Conservation (phyloP, 768 basidiomycete genomes). For the Lactarius evosmus region DNA sequence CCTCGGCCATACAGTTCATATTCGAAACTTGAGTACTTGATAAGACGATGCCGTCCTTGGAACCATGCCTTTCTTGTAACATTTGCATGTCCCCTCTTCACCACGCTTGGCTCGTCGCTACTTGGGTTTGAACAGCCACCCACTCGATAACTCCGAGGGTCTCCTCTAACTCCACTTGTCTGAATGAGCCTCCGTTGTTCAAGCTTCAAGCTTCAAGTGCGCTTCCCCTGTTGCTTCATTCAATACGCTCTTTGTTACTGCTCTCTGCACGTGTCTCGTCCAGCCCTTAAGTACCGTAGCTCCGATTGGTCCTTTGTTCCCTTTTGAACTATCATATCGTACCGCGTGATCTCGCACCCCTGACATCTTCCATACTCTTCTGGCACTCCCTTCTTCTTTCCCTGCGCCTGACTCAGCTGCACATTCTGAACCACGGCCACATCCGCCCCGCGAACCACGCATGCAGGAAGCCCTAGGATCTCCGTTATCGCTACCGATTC, state of each 20-base stretch:
- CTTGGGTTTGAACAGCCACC: not conserved
- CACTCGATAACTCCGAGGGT: not conserved
- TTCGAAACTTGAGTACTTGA: constrained; percentile 5
- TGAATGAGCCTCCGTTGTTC: not conserved
- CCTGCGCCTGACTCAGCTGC: constrained; percentile 6
- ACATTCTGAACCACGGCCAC: constrained; percentile 19
- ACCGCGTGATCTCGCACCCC: constrained; percentile 16
- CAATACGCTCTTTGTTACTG: not conserved
- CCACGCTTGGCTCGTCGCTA: not conserved
- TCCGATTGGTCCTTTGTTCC: constrained; percentile 10
- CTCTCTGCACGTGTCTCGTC: not conserved
- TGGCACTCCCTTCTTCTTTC: constrained; percentile 7
- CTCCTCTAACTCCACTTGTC: not conserved
- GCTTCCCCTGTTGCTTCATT: not conserved
- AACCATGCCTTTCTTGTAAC: not conserved
- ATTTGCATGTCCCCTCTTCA: not conserved
- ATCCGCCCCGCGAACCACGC: constrained; percentile 24
- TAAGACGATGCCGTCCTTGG: constrained; percentile 4
- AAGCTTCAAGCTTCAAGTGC: not conserved
- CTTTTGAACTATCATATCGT: constrained; percentile 16
- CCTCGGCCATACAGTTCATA: constrained; percentile 8
- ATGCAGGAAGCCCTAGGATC: constrained; percentile 17
- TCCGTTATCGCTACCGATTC: constrained; percentile 17
- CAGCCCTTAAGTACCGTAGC: not conserved
- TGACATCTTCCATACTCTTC: constrained; percentile 22